Evolutionary conservation across 2,329 filamentous ascomycete genomes (phyloP).

Genomic region (Fusarium sarcochroum): DNA sequence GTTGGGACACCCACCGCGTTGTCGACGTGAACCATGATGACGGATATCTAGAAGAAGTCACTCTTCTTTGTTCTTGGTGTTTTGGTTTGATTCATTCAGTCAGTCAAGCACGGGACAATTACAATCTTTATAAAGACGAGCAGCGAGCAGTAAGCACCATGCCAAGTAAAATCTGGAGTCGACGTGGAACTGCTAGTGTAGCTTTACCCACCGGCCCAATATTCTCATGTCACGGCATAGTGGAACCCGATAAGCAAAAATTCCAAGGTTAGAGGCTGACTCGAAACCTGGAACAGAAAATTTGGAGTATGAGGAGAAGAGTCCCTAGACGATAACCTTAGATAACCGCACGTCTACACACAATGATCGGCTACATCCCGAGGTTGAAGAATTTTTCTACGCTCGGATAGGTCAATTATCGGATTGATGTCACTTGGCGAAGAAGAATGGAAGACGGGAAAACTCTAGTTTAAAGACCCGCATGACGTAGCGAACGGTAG

Average conservation of each 20-base stretch:
- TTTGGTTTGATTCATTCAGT: background rate
- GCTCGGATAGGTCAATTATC: background rate
- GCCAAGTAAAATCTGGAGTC: conserved; percentile 32
- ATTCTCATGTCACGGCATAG: conserved; percentile 24
- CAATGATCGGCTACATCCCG: background rate
- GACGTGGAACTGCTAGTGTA: conserved; percentile 19
- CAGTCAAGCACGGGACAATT: conserved; percentile 9
- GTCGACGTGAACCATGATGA: conserved; percentile 41
- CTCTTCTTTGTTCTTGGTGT: conserved; percentile 10
- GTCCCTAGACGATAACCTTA: conserved; percentile 29
- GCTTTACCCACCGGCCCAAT: conserved; percentile 7
- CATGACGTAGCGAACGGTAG: conserved; percentile 23
- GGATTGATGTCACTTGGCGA: conserved; percentile 7
- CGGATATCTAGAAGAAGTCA: conserved; percentile 2
- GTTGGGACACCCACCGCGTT: conserved; percentile 32
- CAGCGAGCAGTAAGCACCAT: background rate
- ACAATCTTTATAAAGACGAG: conserved; percentile 28
- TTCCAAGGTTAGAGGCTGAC: conserved; percentile 20
- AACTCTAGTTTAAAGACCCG: conserved; percentile 15
- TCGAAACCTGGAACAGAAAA: conserved; percentile 20
- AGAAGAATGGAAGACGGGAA: background rate
- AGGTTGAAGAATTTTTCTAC: conserved; percentile 8
- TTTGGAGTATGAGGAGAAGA: conserved; percentile 13
- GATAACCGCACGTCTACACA: conserved; percentile 23
- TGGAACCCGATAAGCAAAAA: conserved; percentile 28